Evolutionary conservation across 129 eudicot genomes (phyloP), one percentile per base, ranked within the genome.

Genomic region (Arctium lappa): DNA sequence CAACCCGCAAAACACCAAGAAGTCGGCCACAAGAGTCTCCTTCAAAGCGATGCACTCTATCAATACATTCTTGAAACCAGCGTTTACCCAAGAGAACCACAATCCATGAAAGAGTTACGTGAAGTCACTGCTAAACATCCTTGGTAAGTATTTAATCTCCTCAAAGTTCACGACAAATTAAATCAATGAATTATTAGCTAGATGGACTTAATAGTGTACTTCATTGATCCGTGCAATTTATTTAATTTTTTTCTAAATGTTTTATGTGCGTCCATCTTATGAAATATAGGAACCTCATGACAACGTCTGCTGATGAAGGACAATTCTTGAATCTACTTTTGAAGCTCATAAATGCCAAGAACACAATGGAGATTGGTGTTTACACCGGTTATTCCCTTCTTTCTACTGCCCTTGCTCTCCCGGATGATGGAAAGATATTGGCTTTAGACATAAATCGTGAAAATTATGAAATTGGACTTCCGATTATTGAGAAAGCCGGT

Each of bases 381-480:
- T 86, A 73, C 71, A 86, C 89, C 18, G 89, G 89, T 62, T 83
- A 86, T 50, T 86, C 89, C 31, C 89, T 86, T 30, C 89, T 87
- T 29, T 83, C 89, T 11, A 87, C 87, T 2, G 89, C 89, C 16
- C 89, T 87, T 36, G 87, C 89, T 27, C 87, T 87, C 31, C 89
- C 89, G 3, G 79, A 87, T 0, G 89, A 87, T 62, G 89, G 89
- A 4, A 83, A 87, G 85, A 82, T 86, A 72, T 40, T 90, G 89
- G 94, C 91, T 16, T 75, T 90, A 86, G 94, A 90, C 79, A 86
- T 90, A 42, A 88, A 90, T 80, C 82, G 85, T 62, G 91, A 90
- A 62, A 90, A 90, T 46, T 90, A 88, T 46, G 94, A 90, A 65
- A 69, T 90, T 42, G 94, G 94, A 3, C 80, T 88, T 27, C 94